A percentile compares a stretch with the other conserved stretches of the same genome.
Conservation (phyloP, 306 rosid species). For the Vachellia pachyceras region DNA sequence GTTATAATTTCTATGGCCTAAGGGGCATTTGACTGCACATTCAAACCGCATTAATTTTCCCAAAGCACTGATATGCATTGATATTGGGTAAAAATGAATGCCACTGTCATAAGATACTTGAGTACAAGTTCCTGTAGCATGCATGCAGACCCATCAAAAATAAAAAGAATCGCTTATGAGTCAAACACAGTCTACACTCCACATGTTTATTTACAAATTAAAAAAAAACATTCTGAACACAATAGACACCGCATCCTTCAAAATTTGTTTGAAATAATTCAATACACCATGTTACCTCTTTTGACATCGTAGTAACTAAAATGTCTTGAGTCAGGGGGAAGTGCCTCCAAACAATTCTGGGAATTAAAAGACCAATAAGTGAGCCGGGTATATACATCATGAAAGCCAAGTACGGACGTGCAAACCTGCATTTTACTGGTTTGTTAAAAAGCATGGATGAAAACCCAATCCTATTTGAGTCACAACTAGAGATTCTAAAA, state of each 20-base stretch:
- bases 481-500: slow-evolving; percentile 26
- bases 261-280: slow-evolving; percentile 14
- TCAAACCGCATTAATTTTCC: slow-evolving; percentile 2
- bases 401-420: slow-evolving; percentile 91
- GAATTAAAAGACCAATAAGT: slow-evolving; percentile 81
- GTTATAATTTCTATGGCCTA: neutral
- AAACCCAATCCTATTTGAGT: slow-evolving; percentile 57
- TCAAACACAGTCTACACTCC: slow-evolving; percentile 3
- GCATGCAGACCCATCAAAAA: neutral
- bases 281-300: slow-evolving; percentile 65
- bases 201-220: slow-evolving; percentile 6
- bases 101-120: slow-evolving; percentile 6
- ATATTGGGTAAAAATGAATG: slow-evolving; percentile 3
- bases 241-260: neutral
- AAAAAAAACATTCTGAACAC: neutral
- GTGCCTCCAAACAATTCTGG: slow-evolving; percentile 66
- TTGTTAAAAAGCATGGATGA: slow-evolving; percentile 41
- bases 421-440: slow-evolving; percentile 71
- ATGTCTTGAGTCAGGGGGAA: slow-evolving; percentile 75
- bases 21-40: slow-evolving; percentile 7
- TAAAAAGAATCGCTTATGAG: neutral
- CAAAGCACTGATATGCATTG: slow-evolving; percentile 7
- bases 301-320: slow-evolving; percentile 57
- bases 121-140: slow-evolving; percentile 1
- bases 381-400: slow-evolving; percentile 87